Percentiles rank a stretch among this genome's conserved stretches.
These are phyloP conservation scores for Colletotrichum spaethianum DNA, from an alignment of 2,329 filamentous ascomycete genomes.

Conservation along the genomic window DNA sequence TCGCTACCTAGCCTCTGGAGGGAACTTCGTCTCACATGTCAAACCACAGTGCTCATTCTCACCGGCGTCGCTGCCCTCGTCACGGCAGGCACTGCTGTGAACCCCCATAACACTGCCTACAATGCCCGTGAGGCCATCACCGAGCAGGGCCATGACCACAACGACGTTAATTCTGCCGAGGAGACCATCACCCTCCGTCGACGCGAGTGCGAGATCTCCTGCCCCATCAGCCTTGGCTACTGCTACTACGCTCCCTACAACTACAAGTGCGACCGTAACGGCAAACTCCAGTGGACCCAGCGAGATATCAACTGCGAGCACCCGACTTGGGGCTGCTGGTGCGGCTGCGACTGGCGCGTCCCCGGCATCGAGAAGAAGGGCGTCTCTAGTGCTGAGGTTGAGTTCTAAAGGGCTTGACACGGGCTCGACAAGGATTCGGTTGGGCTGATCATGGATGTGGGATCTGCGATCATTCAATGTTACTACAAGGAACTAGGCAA, in stretches of 20 bases:
- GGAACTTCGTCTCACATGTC: background rate
- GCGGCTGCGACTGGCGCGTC: constrained; percentile 18
- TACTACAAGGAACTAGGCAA: background rate
- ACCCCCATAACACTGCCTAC: background rate
- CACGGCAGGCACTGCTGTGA: background rate
- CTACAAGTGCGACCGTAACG: constrained; percentile 9
- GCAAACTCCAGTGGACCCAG: background rate
- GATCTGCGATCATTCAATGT: background rate
- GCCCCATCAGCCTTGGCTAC: background rate
- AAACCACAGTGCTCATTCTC: background rate
- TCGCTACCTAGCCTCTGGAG: background rate
- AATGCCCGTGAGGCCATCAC: background rate
- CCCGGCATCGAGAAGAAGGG: constrained; percentile 8
- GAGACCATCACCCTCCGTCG: background rate
- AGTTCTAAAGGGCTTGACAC: background rate
- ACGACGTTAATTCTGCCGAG: background rate
- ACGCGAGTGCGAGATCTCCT: constrained; percentile 13
- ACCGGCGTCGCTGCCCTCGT: background rate
- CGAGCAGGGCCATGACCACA: background rate
- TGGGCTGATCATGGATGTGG: background rate
- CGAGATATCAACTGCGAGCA: constrained; percentile 21
- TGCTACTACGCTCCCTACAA: constrained; percentile 12
- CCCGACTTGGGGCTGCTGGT: constrained; percentile 12
- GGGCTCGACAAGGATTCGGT: too few species aligned
- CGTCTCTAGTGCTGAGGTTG: background rate